phyloP scores from a whole-genome alignment of 768 basidiomycete genomes.

The Agaricus sinodeliciosus region DNA sequence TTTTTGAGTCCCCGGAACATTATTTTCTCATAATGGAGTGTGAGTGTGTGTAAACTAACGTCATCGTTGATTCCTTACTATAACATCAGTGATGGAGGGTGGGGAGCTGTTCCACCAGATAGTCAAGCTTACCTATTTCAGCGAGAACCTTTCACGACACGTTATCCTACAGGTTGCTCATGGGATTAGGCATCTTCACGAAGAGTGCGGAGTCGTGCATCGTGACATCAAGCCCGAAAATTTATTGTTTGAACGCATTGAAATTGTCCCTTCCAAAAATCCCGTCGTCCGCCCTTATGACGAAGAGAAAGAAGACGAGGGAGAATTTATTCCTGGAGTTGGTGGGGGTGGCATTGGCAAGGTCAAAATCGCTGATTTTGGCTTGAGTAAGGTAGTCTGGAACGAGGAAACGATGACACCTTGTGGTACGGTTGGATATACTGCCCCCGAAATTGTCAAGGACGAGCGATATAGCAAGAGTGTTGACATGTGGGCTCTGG shows the following conservation, averaged over 20 bases:
- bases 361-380: conserved; percentile 99
- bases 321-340: conserved; percentile 85
- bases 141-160: conserved; percentile 93
- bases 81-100: conserved; percentile 79
- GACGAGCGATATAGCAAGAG: conserved; percentile 95
- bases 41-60: conserved; percentile 30
- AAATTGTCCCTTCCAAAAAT: conserved; percentile 79
- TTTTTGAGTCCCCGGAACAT: conserved; percentile 87
- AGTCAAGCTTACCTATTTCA: conserved; percentile 98
- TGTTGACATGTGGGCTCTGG: conserved; percentile 99
- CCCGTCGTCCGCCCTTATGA: conserved; percentile 82
- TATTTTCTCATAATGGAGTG: conserved; percentile 94
- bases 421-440: conserved; percentile 99
- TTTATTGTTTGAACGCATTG: conserved; percentile 87
- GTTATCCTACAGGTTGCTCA: conserved; percentile 95
- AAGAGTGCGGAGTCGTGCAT: conserved; percentile 96
- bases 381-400: conserved; percentile 96
- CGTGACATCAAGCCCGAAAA: conserved; percentile 99
- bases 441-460: conserved; percentile 98
- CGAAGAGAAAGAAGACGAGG: conserved; percentile 98
- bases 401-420: conserved; percentile 99
- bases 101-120: conserved; percentile 99
- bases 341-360: conserved; percentile 97
- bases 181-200: conserved; percentile 92
- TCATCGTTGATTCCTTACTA: conserved; percentile 12